A percentile compares a stretch with the other conserved stretches of the same genome.
Conservation (phyloP, 352 stramenopile species). For the Pythium folliculosum region DNA sequence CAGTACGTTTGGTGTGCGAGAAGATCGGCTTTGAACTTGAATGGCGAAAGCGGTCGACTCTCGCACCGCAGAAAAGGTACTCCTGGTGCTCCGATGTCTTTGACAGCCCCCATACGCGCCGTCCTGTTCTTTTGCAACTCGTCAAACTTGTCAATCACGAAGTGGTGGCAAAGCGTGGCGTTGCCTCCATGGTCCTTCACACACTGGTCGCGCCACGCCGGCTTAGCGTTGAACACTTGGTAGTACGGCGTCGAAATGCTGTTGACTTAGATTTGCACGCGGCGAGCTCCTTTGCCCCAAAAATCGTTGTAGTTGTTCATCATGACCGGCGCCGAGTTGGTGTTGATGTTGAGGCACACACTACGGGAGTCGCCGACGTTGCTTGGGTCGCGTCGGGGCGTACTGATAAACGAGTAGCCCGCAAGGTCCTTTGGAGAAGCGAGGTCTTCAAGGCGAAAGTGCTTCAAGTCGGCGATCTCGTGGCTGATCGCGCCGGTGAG, state of each 20-base stretch:
- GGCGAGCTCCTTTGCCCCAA: conserved; percentile 31
- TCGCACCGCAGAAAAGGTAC: conserved; percentile 51
- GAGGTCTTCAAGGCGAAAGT: conserved; percentile 4
- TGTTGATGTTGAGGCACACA: conserved; percentile 32
- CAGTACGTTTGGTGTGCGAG: conserved; percentile 56
- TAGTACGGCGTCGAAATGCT: conserved; percentile 40
- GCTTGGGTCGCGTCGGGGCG: conserved; percentile 17
- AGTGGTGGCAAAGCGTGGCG: conserved; percentile 38
- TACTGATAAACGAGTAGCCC: conserved; percentile 28
- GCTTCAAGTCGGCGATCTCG: conserved; percentile 15
- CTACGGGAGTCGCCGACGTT: conserved; percentile 31
- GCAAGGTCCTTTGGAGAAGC: conserved; percentile 32
- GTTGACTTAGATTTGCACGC: conserved; percentile 29
- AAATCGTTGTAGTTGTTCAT: conserved; percentile 33
- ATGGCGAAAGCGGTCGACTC: conserved; percentile 34
- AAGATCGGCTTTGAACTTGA: conserved; percentile 58
- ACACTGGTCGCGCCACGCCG: conserved; percentile 30
- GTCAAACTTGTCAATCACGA: conserved; percentile 52
- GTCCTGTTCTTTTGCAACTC: conserved; percentile 29
- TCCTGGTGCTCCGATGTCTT: conserved; percentile 45
- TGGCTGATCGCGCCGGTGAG: conserved; percentile 27
- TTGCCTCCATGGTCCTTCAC: conserved; percentile 28
- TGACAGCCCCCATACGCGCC: conserved; percentile 34
- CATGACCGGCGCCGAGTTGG: conserved; percentile 28
- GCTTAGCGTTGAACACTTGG: conserved; percentile 32